A percentile compares a stretch with the other conserved stretches of the same genome.
Evolutionary conservation across 805 yeast genomes (phyloP).

Genomic region (Saturnispora saitoi): DNA sequence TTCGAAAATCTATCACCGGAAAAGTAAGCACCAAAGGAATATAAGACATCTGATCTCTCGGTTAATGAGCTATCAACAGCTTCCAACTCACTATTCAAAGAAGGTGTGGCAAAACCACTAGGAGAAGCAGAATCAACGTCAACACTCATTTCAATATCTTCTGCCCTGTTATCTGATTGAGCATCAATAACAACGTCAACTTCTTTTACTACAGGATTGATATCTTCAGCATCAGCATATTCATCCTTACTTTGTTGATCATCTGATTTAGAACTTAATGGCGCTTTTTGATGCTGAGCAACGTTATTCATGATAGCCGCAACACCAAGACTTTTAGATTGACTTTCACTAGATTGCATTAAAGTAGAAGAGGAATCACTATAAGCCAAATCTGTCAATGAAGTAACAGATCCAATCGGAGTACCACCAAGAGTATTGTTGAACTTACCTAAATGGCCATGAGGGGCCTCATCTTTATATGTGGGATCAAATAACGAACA

Average conservation of each 20-base stretch:
- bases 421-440: neutral
- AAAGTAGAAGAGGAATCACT: slow-evolving; percentile 1
- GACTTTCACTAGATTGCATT: slow-evolving; percentile 2
- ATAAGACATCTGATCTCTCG: slow-evolving; percentile 21
- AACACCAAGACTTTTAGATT: neutral
- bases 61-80: slow-evolving; percentile 34
- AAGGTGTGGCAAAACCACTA: slow-evolving; percentile 24
- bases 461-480: slow-evolving; percentile 20
- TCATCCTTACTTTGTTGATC: neutral
- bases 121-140: slow-evolving; percentile 25
- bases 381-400: slow-evolving; percentile 13
- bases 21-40: slow-evolving; percentile 25
- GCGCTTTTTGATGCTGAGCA: neutral
- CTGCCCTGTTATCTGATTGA: slow-evolving; percentile 11
- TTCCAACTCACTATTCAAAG: slow-evolving; percentile 33
- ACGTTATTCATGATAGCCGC: slow-evolving; percentile 7
- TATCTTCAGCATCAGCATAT: slow-evolving; percentile 9
- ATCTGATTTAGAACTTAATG: slow-evolving; percentile 3
- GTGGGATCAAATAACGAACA: slow-evolving; percentile 69
- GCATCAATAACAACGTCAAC: slow-evolving; percentile 12
- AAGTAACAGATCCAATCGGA: slow-evolving; percentile 18
- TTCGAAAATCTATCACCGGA: slow-evolving; percentile 18
- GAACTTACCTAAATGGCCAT: slow-evolving; percentile 7
- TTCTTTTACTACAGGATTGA: slow-evolving; percentile 17
- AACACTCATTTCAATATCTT: slow-evolving; percentile 18